Percentiles rank a stretch among this genome's conserved stretches.
Conservation (phyloP, 2,329 filamentous ascomycete species). For the Trichophyton mentagrophytes region DNA sequence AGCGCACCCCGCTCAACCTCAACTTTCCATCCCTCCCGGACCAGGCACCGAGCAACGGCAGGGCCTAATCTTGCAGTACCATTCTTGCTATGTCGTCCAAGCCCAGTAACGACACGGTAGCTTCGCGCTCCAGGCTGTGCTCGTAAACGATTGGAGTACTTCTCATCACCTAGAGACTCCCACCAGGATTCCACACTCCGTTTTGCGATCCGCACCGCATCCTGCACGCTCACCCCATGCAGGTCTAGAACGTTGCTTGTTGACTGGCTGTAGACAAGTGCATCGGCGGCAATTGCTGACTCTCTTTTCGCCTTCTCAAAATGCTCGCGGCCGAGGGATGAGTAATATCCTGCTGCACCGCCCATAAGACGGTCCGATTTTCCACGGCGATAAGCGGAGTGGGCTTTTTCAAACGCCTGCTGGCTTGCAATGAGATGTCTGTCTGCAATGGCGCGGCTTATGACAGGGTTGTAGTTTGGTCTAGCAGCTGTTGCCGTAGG, state of each 20-base stretch:
- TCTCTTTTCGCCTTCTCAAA: conserved; percentile 45
- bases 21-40: conserved; percentile 71
- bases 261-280: conserved; percentile 56
- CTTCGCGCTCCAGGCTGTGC: conserved; percentile 42
- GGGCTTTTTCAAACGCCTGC: conserved; percentile 45
- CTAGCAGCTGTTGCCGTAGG: neutral
- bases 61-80: conserved; percentile 65
- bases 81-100: conserved; percentile 64
- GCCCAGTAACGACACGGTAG: conserved; percentile 67
- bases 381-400: conserved; percentile 45
- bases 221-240: conserved; percentile 68
- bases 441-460: conserved; percentile 28
- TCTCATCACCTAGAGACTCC: conserved; percentile 54
- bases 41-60: conserved; percentile 63
- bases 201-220: conserved; percentile 66
- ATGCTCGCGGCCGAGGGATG: conserved; percentile 54
- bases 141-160: conserved; percentile 35
- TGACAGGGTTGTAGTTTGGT: conserved; percentile 2
- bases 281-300: conserved; percentile 56
- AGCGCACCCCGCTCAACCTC: conserved; percentile 59
- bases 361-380: conserved; percentile 62
- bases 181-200: conserved; percentile 62
- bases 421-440: conserved; percentile 36
- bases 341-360: conserved; percentile 64
- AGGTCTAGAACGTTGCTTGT: conserved; percentile 53